phyloP scores from a whole-genome alignment of 2,329 filamentous ascomycete species.

The Stagonosporopsis rhizophila region DNA sequence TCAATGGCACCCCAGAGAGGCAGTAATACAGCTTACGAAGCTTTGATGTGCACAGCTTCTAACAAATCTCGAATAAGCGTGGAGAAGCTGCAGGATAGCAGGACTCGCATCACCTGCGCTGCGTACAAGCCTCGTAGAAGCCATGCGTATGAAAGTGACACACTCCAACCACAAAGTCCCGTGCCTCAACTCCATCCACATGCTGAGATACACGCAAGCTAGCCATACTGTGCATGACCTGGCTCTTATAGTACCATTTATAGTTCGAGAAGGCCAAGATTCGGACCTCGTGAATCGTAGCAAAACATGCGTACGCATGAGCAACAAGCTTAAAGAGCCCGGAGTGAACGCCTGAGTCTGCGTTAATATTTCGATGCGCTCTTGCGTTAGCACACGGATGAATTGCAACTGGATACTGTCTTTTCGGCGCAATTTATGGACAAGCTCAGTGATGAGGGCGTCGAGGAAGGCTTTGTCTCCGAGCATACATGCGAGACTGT shows the following conservation, averaged over 20 bases:
- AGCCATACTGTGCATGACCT: constrained; percentile 1
- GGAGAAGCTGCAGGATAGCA: no score
- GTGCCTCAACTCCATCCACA: not conserved
- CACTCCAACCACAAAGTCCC: not conserved
- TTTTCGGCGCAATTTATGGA: not conserved
- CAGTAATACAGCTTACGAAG: no score
- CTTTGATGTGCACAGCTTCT: no score
- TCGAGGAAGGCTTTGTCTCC: not conserved
- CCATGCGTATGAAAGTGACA: not conserved
- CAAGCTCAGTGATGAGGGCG: not conserved
- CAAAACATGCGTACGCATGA: not conserved
- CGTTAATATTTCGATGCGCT: not conserved
- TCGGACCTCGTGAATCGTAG: not conserved
- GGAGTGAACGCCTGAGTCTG: not conserved
- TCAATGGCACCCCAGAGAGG: no score
- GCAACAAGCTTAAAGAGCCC: not conserved
- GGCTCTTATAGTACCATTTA: not conserved
- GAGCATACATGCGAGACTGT: not conserved
- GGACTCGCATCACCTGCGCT: not conserved
- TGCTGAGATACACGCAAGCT: not conserved
- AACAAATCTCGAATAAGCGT: no score
- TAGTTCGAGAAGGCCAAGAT: not conserved
- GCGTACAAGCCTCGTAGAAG: not conserved
- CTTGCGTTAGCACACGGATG: not conserved
- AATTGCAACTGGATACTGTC: not conserved